A percentile compares a stretch with the other conserved stretches of the same genome.
These are phyloP conservation scores for Buddleja alternifolia DNA, from an alignment of 257 asterid genomes.

Conservation along the genomic window DNA sequence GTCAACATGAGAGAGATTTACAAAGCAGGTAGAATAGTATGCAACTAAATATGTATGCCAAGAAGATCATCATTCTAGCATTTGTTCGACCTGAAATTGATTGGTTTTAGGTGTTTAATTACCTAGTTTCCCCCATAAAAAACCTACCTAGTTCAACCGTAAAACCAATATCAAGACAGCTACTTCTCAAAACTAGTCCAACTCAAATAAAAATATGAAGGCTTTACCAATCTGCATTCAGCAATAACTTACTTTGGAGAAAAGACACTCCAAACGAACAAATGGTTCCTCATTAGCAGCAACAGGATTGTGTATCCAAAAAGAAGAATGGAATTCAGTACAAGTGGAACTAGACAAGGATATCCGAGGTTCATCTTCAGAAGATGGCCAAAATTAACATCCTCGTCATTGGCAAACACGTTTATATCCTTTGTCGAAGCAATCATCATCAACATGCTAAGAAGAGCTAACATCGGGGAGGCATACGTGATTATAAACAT, in stretches of 20 bases:
- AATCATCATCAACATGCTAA: conserved; percentile 66
- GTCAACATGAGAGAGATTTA: too few species aligned
- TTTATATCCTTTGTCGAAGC: conserved; percentile 43
- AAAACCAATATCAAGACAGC: background rate
- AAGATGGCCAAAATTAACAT: conserved; percentile 46
- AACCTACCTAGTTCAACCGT: background rate
- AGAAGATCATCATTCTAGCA: too few species aligned
- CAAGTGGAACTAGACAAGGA: conserved; percentile 79
- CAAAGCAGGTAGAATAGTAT: background rate
- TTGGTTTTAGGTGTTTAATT: too few species aligned
- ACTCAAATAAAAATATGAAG: background rate
- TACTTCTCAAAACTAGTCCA: too few species aligned
- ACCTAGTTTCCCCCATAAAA: too few species aligned
- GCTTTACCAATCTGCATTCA: background rate
- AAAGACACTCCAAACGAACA: conserved; percentile 93
- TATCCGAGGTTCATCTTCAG: conserved; percentile 56
- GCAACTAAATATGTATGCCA: background rate
- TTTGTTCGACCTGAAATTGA: too few species aligned
- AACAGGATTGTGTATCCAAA: conserved; percentile 65
- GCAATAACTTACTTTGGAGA: conserved; percentile 81
- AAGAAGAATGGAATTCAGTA: conserved; percentile 68
- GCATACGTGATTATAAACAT: conserved; percentile 94
- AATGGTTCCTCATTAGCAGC: conserved; percentile 87
- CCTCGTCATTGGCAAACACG: conserved; percentile 12
- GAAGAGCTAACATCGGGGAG: conserved; percentile 73